Evolutionary conservation across 768 basidiomycete genomes (phyloP), one percentile per base, ranked within the genome.

Genomic region (Hypsizygus marmoreus): DNA sequence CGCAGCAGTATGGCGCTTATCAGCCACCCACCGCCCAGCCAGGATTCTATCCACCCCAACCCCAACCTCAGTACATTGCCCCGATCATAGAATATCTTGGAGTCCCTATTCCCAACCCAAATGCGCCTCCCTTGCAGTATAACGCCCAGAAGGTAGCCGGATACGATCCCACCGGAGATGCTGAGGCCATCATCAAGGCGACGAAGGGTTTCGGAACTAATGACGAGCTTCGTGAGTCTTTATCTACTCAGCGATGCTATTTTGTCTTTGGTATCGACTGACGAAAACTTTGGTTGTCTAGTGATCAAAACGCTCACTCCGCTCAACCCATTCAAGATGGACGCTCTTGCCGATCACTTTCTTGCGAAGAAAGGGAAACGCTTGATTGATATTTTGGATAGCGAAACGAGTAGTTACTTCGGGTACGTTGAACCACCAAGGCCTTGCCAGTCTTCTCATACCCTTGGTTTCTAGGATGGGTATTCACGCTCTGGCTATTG

Each of bases 271-370:
- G 19, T 42, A 7, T 4, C 2, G 14, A 29, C 22, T 8, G 13
- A 28, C 17, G 3, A 6, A 38, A 1, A 46, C 8, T 3, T 20
- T 4, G 16, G 4, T 8, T 8, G 28, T 19, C 9, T 43, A 73
- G 72, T 73, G 40, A 60, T 65, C 36, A 50, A 55, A n/a, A 54
- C 60, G 6, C 52, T 74, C 4, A 13, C 48, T 41, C 10, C 59
- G 70, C 28, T 64, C 53, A n/a, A n/a, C 8, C 54, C 58, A 7
- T 57, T 61, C 36, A 55, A 72, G 51, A 61, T 69, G 55, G 68
- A 72, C 22, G 69, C 70, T 14, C 43, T 76, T 13, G 55, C 60
- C 19, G 63, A 69, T 11, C 61, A 61, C 32, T 71, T 62, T 37
- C 54, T 56, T 7, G 49, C 61, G 0, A 63, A 60, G 36, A 55